These are phyloP conservation scores for Mycosphaerelloides madeirae DNA, from an alignment of 2,329 filamentous ascomycete genomes.

Conservation along the genomic window DNA sequence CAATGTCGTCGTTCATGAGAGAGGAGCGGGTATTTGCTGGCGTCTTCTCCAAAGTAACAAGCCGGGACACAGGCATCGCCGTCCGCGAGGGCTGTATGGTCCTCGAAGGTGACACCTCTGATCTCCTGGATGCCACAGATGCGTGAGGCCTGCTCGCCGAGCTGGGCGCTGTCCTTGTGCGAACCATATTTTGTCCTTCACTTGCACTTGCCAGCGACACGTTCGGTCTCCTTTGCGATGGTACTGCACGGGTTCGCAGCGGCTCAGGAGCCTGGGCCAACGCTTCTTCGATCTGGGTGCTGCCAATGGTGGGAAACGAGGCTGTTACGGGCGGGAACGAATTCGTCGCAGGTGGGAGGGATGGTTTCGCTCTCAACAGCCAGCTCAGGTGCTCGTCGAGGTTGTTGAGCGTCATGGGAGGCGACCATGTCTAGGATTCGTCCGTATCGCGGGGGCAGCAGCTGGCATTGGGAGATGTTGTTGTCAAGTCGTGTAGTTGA, in stretches of 20 bases:
- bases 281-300: constrained; percentile 8
- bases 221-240: neutral
- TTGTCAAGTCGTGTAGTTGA: no score
- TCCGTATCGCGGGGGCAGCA: neutral
- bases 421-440: constrained; percentile 22
- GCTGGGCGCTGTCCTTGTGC: constrained; percentile 41
- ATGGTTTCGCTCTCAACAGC: constrained; percentile 44
- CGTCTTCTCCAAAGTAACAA: neutral
- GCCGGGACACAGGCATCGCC: constrained; percentile 1
- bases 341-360: constrained; percentile 32
- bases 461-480: neutral
- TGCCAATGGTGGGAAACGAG: constrained; percentile 9
- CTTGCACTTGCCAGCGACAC: constrained; percentile 1
- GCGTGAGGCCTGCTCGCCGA: constrained; percentile 35
- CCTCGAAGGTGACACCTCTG: neutral
- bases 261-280: neutral
- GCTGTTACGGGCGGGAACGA: constrained; percentile 20
- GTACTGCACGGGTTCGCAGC: neutral
- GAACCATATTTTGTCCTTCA: constrained; percentile 37
- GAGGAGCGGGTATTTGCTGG: neutral
- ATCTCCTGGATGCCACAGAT: constrained; percentile 10
- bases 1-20: constrained; percentile 18
- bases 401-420: constrained; percentile 47
- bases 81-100: constrained; percentile 5
- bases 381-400: constrained; percentile 45